Evolutionary conservation across 331 rosid genomes (phyloP), one percentile per base, ranked within the genome.

Genomic region (Quercus tomentella): DNA sequence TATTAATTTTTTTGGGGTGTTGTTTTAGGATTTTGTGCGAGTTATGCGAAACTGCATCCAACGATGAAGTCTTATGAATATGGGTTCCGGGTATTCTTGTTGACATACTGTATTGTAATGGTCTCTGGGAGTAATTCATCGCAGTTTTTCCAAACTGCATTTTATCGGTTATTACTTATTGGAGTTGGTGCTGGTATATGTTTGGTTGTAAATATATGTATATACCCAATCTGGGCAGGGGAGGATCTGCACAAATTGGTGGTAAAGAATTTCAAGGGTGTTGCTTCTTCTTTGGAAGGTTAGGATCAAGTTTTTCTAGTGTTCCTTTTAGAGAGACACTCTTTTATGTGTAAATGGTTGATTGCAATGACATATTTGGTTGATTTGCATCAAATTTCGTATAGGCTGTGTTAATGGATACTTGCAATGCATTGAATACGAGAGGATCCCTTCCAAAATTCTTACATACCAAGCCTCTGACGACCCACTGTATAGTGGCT

Each of bases 211-310:
- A 92, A 92, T 80, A 85, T 90, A 76, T 86, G 81, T 28, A 73
- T 92, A 55, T 88, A 55, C 73, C 97, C 97, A 60, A 92, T 92
- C 57, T 92, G 97, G 97, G 74, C 97, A 25, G 97, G 97, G 62
- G 97, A 92, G 85, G 96, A 92, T 85, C 90, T 92, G 15, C 97
- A 92, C 81, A 89, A 92, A 81, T 76, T 88, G 86, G 97, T 92
- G 77, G 97, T 90, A 0, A 92, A 89, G 84, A 90, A 90, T 76
- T 90, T 92, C 79, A 54, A 3, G 54, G 96, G 88, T 66, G 92
- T 90, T 71, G 97, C 97, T 11, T 23, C 74, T 52, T 90, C 97
- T 71, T 80, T 90, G 83, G 97, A 92, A 88, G 97, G 94, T 88
- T 56, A 56, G 67, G 25, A 7, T 21, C 17, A 16, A 17, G 25